Evolutionary conservation across 495 filamentous ascomycete species (phyloP).

Genomic region (Penicillium herquei): DNA sequence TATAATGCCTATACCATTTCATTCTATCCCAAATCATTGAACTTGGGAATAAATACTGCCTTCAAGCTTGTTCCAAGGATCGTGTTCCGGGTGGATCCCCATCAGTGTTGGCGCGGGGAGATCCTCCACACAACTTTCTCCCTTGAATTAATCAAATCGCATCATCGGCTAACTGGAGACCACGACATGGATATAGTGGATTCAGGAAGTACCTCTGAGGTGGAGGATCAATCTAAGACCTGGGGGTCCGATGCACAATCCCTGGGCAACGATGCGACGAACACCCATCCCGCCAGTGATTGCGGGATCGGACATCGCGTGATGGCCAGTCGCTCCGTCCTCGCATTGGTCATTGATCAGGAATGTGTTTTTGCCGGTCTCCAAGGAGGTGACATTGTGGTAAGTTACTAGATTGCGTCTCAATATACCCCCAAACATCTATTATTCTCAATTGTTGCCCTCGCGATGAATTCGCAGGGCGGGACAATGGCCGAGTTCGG

Average conservation of each 20-base stretch:
- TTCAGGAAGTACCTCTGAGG: conserved; percentile 38
- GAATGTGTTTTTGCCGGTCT: conserved; percentile 70
- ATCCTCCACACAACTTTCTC: conserved; percentile 9
- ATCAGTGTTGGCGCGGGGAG: conserved; percentile 4
- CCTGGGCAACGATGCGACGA: conserved; percentile 8
- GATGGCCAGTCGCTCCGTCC: conserved; percentile 44
- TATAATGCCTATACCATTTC: neutral
- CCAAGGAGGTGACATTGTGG: conserved; percentile 86
- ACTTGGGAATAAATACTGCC: neutral
- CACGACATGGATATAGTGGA: conserved; percentile 40
- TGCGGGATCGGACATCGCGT: conserved; percentile 50
- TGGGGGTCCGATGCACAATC: conserved; percentile 40
- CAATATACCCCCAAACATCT: too few relatives aligned
- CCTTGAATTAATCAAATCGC: neutral
- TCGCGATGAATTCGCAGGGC: too few relatives aligned
- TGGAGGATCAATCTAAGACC: conserved; percentile 39
- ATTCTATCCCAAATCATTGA: neutral
- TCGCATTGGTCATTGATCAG: conserved; percentile 47
- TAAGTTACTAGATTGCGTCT: conserved; percentile 27
- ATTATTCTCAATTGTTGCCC: too few relatives aligned
- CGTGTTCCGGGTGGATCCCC: conserved; percentile 2
- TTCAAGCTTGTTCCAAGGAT: neutral
- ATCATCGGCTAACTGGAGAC: conserved; percentile 16
- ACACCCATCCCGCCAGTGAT: conserved; percentile 23
- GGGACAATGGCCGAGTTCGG: neutral